A percentile compares a stretch with the other conserved stretches of the same genome.
These are phyloP conservation scores for Nidula niveotomentosa DNA, from an alignment of 1,284 basidiomycete genomes.

Conservation along the genomic window DNA sequence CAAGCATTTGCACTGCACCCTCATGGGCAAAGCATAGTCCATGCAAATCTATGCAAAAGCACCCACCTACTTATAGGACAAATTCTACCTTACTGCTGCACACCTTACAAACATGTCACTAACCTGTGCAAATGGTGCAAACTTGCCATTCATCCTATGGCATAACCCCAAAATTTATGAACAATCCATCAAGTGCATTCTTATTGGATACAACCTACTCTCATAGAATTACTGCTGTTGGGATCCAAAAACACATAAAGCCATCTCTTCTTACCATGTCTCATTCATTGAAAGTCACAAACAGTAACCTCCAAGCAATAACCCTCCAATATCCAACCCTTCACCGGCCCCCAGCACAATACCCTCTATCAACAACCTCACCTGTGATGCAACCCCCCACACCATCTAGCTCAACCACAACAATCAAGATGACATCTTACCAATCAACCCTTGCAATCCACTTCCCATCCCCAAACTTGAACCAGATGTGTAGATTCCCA, in stretches of 20 bases:
- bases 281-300: conserved; percentile 28
- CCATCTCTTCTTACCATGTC: conserved; percentile 25
- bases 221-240: conserved; percentile 32
- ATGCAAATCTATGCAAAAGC: conserved; percentile 17
- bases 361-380: background rate
- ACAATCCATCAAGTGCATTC: conserved; percentile 25
- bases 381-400: background rate
- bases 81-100: conserved; percentile 21
- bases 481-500: too few relatives aligned
- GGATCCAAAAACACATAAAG: conserved; percentile 12
- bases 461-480: too few relatives aligned
- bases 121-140: background rate
- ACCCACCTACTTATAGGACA: conserved; percentile 23
- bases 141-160: conserved; percentile 15
- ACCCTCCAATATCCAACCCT: too few relatives aligned
- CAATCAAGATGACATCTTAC: background rate
- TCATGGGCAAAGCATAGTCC: conserved; percentile 16
- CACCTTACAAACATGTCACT: conserved; percentile 6
- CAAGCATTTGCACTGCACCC: conserved; percentile 23
- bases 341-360: background rate
- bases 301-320: too few relatives aligned
- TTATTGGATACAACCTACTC: conserved; percentile 28
- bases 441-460: background rate
- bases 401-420: conserved; percentile 2
- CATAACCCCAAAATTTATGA: conserved; percentile 28